Conservation (phyloP, 176 grass and related monocot species). For the Pharus latifolius region DNA sequence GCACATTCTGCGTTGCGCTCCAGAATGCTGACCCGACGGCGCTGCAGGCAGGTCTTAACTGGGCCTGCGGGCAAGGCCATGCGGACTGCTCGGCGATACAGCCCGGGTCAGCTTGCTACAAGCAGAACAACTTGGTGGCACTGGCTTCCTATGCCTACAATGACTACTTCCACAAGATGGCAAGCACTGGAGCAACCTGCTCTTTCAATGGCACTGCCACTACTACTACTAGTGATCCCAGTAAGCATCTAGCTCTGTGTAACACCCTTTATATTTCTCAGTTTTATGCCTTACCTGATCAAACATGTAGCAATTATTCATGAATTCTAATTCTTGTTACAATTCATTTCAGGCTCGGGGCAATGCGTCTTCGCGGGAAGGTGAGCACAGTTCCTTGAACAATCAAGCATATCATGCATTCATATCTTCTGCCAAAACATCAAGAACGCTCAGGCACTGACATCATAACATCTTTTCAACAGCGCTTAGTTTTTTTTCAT, state of each 20-base stretch:
- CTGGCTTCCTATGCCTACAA: constrained; percentile 89
- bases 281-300: too few species aligned
- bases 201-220: constrained; percentile 65
- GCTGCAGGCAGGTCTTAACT: constrained; percentile 48
- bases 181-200: constrained; percentile 56
- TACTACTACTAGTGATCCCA: constrained; percentile 47
- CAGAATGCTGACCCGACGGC: constrained; percentile 47
- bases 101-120: constrained; percentile 51
- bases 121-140: constrained; percentile 52
- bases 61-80: constrained; percentile 57
- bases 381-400: constrained; percentile 15
- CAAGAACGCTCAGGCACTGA: too few species aligned
- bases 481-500: too few species aligned
- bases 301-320: too few species aligned
- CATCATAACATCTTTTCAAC: too few species aligned
- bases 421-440: not conserved
- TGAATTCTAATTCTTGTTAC: not conserved
- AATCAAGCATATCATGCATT: not conserved
- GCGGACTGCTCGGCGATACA: constrained; percentile 73
- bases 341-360: constrained; percentile 40
- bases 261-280: too few species aligned
- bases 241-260: constrained; percentile 21
- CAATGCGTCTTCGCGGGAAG: constrained; percentile 76
- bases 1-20: constrained; percentile 75
- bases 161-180: constrained; percentile 62